Conservation (phyloP, 768 basidiomycete genomes). For the Termitomyces sp. region DNA sequence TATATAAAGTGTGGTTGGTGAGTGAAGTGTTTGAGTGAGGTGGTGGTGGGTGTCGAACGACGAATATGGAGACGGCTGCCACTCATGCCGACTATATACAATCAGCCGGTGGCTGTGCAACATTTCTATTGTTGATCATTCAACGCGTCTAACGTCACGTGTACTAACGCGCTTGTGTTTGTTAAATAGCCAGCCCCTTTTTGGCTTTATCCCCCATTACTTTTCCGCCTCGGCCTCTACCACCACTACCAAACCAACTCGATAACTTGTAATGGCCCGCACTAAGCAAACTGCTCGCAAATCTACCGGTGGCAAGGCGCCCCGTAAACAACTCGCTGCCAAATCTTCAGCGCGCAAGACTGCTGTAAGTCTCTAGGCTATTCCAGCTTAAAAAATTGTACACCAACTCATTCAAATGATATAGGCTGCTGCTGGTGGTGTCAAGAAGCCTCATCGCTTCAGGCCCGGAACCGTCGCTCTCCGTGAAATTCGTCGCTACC, state of each 20-base stretch:
- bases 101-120: conserved; percentile 44
- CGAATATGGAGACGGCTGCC: conserved; percentile 13
- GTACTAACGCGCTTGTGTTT: conserved; percentile 21
- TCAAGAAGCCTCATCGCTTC: conserved; percentile 92
- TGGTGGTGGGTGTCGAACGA: conserved; percentile 24
- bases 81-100: conserved; percentile 33
- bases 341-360: conserved; percentile 65
- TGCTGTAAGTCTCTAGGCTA: conserved; percentile 32
- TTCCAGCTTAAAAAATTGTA: neutral
- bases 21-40: conserved; percentile 6
- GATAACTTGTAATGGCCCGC: conserved; percentile 54
- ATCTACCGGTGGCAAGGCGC: conserved; percentile 75
- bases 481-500: conserved; percentile 86
- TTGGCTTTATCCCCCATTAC: neutral
- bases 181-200: conserved; percentile 19
- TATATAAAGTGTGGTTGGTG: neutral
- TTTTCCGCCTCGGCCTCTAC: neutral
- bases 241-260: conserved; percentile 4
- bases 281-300: conserved; percentile 88
- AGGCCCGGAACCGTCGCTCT: conserved; percentile 83
- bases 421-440: conserved; percentile 70
- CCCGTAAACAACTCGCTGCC: conserved; percentile 69
- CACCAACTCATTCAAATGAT: neutral
- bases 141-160: conserved; percentile 34
- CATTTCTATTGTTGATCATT: conserved; percentile 41